phyloP scores from a whole-genome alignment of 2,329 filamentous ascomycete genomes.

The Gaeumannomyces tritici region DNA sequence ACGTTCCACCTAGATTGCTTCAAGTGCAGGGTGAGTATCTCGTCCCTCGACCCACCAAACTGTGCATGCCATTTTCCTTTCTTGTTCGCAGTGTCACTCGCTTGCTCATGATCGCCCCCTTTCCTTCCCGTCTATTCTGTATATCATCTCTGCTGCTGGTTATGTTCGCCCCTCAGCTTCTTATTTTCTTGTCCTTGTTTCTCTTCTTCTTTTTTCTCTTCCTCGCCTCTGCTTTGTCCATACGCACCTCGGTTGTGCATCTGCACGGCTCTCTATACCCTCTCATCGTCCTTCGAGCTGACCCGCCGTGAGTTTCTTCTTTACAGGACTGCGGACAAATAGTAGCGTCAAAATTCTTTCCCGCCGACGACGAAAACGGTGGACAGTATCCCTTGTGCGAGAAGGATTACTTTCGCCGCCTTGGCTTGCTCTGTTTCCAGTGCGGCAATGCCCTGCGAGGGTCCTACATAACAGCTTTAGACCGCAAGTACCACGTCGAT shows the following conservation, averaged over 20 bases:
- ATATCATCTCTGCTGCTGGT: background rate
- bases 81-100: background rate
- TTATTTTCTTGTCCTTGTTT: background rate
- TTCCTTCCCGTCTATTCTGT: background rate
- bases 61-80: background rate
- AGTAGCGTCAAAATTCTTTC: conserved; percentile 98
- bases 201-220: background rate
- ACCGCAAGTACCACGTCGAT: conserved; percentile 97
- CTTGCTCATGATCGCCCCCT: background rate
- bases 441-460: conserved; percentile 89
- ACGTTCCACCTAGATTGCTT: conserved; percentile 98
- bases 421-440: conserved; percentile 83
- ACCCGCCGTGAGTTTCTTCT: background rate
- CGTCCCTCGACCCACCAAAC: background rate
- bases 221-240: background rate
- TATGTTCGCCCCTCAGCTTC: background rate
- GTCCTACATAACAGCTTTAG: conserved; percentile 95
- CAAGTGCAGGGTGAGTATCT: conserved; percentile 72
- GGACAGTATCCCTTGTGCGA: conserved; percentile 93
- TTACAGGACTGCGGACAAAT: conserved; percentile 88
- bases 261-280: background rate
- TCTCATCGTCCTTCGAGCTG: background rate
- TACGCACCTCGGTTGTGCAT: background rate
- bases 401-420: conserved; percentile 90
- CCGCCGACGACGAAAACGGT: conserved; percentile 82